phyloP scores from a whole-genome alignment of 176 grass and related monocot species.

The Musa troglodytarum region DNA sequence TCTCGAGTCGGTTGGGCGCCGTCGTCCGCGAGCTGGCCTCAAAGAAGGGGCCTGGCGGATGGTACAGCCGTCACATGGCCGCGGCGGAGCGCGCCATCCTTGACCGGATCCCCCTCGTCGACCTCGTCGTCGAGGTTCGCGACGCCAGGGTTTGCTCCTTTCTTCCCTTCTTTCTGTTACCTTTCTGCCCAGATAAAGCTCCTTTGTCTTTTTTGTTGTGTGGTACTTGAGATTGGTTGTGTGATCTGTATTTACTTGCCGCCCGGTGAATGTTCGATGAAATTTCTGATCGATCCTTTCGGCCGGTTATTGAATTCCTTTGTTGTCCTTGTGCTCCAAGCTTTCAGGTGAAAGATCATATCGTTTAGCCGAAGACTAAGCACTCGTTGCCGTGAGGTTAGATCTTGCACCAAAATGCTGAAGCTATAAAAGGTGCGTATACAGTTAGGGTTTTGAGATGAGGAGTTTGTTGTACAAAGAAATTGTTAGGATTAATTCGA shows the following conservation, averaged over 20 bases:
- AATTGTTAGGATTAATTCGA: no score
- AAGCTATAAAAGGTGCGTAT: no score
- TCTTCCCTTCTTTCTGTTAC: background rate
- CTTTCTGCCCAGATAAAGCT: background rate
- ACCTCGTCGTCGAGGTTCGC: conserved; percentile 60
- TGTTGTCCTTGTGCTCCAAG: no score
- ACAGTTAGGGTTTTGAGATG: no score
- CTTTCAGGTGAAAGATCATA: no score
- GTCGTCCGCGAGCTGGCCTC: conserved; percentile 27
- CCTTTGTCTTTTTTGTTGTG: background rate
- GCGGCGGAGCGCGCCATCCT: conserved; percentile 44
- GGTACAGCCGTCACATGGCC: conserved; percentile 49
- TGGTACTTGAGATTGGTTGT: no score
- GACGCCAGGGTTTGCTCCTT: conserved; percentile 43
- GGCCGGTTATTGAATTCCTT: background rate
- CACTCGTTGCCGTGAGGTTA: no score
- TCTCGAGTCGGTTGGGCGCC: conserved; percentile 33
- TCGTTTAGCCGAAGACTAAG: no score
- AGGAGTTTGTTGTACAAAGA: no score
- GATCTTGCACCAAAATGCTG: no score
- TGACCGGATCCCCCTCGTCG: conserved; percentile 46
- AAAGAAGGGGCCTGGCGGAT: conserved; percentile 20
- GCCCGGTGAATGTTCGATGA: background rate
- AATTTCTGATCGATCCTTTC: background rate
- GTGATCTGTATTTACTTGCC: background rate